Conservation (phyloP, 331 rosid genomes). For the Spiraea crenata region DNA sequence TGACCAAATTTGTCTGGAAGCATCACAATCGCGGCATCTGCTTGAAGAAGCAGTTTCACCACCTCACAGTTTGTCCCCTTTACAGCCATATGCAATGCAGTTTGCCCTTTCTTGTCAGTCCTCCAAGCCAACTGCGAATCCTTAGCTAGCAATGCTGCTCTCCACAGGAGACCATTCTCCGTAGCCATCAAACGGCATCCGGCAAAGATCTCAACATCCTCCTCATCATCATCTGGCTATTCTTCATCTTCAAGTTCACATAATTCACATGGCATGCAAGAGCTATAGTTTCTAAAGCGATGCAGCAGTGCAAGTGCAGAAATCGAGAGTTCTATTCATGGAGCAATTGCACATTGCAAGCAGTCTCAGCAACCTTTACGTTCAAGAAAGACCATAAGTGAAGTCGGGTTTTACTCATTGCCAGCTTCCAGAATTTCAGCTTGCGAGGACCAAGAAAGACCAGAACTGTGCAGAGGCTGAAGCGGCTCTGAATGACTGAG, state of each 20-base stretch:
- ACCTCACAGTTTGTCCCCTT: conserved; percentile 92
- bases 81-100: conserved; percentile 99
- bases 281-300: conserved; percentile 59
- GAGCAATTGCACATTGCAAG: conserved; percentile 98
- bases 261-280: conserved; percentile 41
- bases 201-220: conserved; percentile 40
- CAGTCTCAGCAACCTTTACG: conserved; percentile 58
- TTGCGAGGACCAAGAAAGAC: conserved; percentile 54
- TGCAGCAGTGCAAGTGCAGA: conserved; percentile 77
- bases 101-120: conserved; percentile 97
- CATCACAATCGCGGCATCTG: conserved; percentile 98
- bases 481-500: conserved; percentile 21
- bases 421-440: conserved; percentile 43
- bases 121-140: conserved; percentile 92
- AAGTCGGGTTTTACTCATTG: conserved; percentile 52
- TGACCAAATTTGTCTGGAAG: conserved; percentile 97
- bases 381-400: conserved; percentile 46
- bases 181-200: conserved; percentile 60
- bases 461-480: conserved; percentile 58
- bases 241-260: conserved; percentile 57
- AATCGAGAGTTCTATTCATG: conserved; percentile 83
- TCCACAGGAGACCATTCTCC: conserved; percentile 81
- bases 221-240: conserved; percentile 41
- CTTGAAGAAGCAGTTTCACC: conserved; percentile 84
- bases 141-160: conserved; percentile 54